Evolutionary conservation across 2,329 filamentous ascomycete species (phyloP).

Genomic region (Ophiocordyceps sinensis): DNA sequence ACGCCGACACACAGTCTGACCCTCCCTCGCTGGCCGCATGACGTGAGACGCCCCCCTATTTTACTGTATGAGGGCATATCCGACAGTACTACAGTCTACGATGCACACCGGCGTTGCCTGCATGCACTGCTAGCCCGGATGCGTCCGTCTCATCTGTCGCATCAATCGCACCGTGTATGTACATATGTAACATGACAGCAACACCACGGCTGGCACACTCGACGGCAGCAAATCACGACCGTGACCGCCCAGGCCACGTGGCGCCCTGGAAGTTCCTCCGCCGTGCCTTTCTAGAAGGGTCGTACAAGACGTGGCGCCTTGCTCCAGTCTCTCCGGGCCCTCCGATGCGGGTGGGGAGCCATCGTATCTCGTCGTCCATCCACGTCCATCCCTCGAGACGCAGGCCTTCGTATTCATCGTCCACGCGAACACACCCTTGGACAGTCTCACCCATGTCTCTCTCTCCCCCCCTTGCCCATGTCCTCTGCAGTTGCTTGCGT

Average conservation of each 20-base stretch:
- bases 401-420: too few species aligned
- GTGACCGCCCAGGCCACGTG: not conserved
- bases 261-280: not conserved
- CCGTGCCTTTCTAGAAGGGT: not conserved
- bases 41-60: not conserved
- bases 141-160: not conserved
- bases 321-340: not conserved
- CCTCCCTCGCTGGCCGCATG: not conserved
- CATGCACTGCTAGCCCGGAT: too few species aligned
- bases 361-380: not conserved
- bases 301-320: not conserved
- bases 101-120: too few species aligned
- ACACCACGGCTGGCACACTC: not conserved
- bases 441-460: too few species aligned
- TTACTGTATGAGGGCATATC: too few species aligned
- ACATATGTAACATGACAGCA: not conserved
- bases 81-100: too few species aligned
- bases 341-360: not conserved
- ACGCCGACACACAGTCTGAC: not conserved
- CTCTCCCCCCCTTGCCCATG: too few species aligned
- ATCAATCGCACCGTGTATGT: not conserved
- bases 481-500: too few species aligned
- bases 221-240: not conserved
- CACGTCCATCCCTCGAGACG: not conserved
- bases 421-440: too few species aligned